Evolutionary conservation across 345 rosid genomes (phyloP).

Genomic region (Eucalyptus marginata): DNA sequence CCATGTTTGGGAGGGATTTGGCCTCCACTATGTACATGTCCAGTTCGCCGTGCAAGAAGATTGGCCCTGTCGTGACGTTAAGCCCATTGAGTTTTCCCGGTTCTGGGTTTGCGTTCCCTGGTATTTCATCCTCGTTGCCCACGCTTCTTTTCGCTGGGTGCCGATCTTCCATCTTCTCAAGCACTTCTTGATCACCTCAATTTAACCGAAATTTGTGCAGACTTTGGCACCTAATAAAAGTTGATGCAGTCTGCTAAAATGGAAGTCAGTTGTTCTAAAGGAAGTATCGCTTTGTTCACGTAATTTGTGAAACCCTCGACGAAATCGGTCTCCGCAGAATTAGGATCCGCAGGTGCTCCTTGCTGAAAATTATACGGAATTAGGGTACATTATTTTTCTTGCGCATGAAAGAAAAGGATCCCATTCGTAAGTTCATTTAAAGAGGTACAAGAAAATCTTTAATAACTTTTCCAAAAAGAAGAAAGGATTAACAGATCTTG

Average conservation of each 20-base stretch:
- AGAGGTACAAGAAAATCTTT: not conserved
- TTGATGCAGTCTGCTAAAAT: not conserved
- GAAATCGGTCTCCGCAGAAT: not conserved
- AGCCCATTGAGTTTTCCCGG: not conserved
- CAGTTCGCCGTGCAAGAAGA: conserved; percentile 48
- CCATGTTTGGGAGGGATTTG: conserved; percentile 63
- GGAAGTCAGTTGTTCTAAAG: not conserved
- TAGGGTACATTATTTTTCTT: not conserved
- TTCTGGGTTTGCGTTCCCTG: not conserved
- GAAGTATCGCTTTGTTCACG: not conserved
- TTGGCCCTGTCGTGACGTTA: conserved; percentile 1
- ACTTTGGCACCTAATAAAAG: not conserved
- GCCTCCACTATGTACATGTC: conserved; percentile 54
- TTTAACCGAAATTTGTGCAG: not conserved
- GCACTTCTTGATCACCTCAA: not conserved
- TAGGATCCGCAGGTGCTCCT: not conserved
- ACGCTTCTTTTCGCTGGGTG: not conserved
- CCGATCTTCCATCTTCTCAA: not conserved
- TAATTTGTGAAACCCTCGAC: not conserved
- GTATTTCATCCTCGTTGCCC: not conserved
- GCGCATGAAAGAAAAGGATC: not conserved
- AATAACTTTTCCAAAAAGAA: not conserved
- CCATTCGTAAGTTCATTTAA: not conserved
- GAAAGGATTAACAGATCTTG: not conserved
- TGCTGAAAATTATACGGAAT: not conserved